phyloP scores from a whole-genome alignment of 441 rosid species.

The Breynia disticha region DNA sequence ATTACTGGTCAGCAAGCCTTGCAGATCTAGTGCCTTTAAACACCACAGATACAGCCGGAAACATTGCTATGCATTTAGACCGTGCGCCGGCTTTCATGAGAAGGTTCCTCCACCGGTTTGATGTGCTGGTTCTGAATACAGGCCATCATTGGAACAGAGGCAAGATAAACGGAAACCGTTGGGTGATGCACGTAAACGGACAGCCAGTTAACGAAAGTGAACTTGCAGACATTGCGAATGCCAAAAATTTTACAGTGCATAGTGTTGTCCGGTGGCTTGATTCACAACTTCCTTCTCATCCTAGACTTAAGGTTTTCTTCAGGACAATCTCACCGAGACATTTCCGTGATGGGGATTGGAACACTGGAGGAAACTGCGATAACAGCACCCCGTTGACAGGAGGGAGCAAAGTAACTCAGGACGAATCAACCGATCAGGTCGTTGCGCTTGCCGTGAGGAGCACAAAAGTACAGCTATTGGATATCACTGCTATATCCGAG shows the following conservation, averaged over 20 bases:
- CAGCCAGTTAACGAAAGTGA: constrained; percentile 26
- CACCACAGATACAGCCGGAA: constrained; percentile 17
- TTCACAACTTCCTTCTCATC: constrained; percentile 40
- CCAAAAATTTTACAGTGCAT: constrained; percentile 50
- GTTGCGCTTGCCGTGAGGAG: constrained; percentile 45
- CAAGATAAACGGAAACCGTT: constrained; percentile 44
- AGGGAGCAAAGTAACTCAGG: constrained; percentile 37
- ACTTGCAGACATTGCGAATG: constrained; percentile 31
- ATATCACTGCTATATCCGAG: constrained; percentile 52
- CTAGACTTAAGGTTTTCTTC: constrained; percentile 47
- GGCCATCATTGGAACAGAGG: constrained; percentile 80
- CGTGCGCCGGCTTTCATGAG: constrained; percentile 58
- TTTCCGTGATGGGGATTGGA: constrained; percentile 67
- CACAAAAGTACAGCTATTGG: constrained; percentile 48
- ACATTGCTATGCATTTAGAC: constrained; percentile 63
- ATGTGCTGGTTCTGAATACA: constrained; percentile 55
- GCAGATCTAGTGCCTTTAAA: constrained; percentile 45
- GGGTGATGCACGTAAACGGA: constrained; percentile 59
- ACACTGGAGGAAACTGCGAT: constrained; percentile 63
- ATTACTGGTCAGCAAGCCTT: constrained; percentile 65
- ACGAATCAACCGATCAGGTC: constrained; percentile 40
- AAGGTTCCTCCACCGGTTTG: constrained; percentile 38
- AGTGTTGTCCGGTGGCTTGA: constrained; percentile 56
- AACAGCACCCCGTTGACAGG: constrained; percentile 41
- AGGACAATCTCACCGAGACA: constrained; percentile 65